Conservation (phyloP, 2,329 filamentous ascomycete species). For the Trichophyton verrucosum region DNA sequence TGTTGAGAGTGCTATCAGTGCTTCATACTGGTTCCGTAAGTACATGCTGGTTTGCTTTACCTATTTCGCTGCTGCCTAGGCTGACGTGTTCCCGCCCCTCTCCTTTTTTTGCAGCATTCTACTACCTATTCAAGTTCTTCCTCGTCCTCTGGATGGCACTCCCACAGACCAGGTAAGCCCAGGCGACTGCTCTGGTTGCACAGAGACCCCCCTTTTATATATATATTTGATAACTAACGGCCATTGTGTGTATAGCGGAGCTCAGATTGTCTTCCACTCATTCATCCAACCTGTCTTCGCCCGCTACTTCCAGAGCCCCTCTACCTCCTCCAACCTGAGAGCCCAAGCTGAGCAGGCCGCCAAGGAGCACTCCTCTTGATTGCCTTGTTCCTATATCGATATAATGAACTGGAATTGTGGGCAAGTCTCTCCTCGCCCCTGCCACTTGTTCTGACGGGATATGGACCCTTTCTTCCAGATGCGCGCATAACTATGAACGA, state of each 20-base stretch:
- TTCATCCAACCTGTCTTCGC: slow-evolving; percentile 84
- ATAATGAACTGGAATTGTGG: background rate
- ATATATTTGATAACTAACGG: slow-evolving; percentile 5
- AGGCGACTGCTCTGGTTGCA: slow-evolving; percentile 27
- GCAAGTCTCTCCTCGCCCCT: background rate
- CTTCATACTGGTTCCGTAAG: slow-evolving; percentile 57
- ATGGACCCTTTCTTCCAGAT: background rate
- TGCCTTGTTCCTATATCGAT: background rate
- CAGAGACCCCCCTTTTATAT: background rate
- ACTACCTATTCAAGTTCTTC: slow-evolving; percentile 99
- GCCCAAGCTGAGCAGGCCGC: slow-evolving; percentile 64
- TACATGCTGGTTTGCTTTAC: slow-evolving; percentile 9
- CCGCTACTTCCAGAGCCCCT: slow-evolving; percentile 71
- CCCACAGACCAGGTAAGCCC: slow-evolving; percentile 68
- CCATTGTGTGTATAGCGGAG: slow-evolving; percentile 50
- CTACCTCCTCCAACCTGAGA: slow-evolving; percentile 75
- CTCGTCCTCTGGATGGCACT: slow-evolving; percentile 96
- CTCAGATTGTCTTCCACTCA: slow-evolving; percentile 92
- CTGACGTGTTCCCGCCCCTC: background rate
- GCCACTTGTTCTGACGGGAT: background rate
- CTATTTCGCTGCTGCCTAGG: background rate
- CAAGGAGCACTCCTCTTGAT: slow-evolving; percentile 51
- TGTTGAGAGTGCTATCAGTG: slow-evolving; percentile 53
- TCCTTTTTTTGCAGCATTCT: slow-evolving; percentile 51
- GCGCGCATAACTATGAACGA: background rate